Percentiles rank a stretch among this genome's conserved stretches.
Evolutionary conservation across 2,329 filamentous ascomycete species (phyloP).

Genomic region (Colletotrichum phormii): DNA sequence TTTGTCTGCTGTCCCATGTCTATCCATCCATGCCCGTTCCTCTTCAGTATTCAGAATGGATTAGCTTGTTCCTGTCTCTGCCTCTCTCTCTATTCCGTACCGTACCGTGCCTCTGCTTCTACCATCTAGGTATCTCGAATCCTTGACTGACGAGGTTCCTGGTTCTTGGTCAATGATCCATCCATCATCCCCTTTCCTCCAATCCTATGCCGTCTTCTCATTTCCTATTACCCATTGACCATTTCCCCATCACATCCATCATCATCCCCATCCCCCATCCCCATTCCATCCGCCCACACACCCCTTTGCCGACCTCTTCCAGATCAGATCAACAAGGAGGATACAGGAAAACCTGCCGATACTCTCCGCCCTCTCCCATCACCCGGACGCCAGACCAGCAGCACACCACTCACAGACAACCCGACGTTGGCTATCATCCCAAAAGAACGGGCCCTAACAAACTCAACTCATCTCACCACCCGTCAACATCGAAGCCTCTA

Average conservation of each 20-base stretch:
- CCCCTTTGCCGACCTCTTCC: background rate
- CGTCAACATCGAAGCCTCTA: background rate
- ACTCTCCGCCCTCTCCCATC: background rate
- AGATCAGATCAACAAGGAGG: background rate
- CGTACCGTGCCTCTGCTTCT: background rate
- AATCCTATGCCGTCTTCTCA: background rate
- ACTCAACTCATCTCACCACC: slow-evolving; percentile 1
- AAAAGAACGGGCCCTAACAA: slow-evolving; percentile 1
- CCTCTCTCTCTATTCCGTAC: background rate
- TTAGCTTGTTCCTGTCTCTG: background rate
- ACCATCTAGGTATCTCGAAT: background rate
- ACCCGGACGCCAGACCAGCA: background rate
- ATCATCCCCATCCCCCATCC: background rate
- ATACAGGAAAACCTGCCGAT: background rate
- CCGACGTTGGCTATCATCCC: slow-evolving; percentile 8
- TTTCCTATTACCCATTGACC: background rate
- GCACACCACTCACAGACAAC: too few relatives aligned
- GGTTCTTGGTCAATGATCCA: background rate
- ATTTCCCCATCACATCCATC: background rate
- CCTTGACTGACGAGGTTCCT: background rate
- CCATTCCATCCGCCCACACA: background rate
- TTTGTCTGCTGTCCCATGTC: background rate
- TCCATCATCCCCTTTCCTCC: background rate
- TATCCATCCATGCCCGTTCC: background rate
- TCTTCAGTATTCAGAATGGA: background rate